Evolutionary conservation across 768 basidiomycete species (phyloP), one percentile per base, ranked within the genome.

Genomic region (Imleria badia): DNA sequence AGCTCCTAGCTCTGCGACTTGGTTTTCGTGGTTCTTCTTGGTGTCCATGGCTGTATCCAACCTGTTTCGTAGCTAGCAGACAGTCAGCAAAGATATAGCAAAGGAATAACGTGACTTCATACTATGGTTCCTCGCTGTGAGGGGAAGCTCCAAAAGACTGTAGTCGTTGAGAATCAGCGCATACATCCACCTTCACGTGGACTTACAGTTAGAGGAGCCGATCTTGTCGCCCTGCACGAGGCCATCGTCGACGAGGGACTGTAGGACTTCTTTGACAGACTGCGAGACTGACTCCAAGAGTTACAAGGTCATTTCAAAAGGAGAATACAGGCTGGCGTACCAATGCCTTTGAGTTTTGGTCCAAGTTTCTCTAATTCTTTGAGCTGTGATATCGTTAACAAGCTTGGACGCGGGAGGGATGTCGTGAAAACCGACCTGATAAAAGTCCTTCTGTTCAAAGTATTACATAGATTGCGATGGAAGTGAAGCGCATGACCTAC

Each of bases 131-230:
- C 93, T 43, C 84, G 82, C 54, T 94, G 91, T 1, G 91, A 94
- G 15, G 94, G 94, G 68, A 97, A 96, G 64, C 91, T 91, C 94
- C 94, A 97, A 70, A 91, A 96, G 73, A 95, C 94, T 95, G 20
- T 33, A 33, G 19, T 15, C 19, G 2, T 43, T 44, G 40, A 59
- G 54, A 43, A 49, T 52, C 40, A 51, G 51, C 66, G 69, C 59
- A 70, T 65, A 62, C 52, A 65, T 46, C 17, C 55, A 51, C 42
- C 53, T 46, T 29, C 8, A 1, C 55, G 42, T 10, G 17, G 19
- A 72, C 87, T 62, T 67, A 93, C 94, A 97, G 67, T 96, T 97
- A 4, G 91, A 92, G 10, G 94, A 89, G 31, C 94, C 94, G 52
- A 96, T 94, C 73, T 98, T 98, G 71, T 98, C 95, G 42, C 77